Evolutionary conservation across 352 stramenopile species (phyloP).

Genomic region (Peronosclerospora sorghi): DNA sequence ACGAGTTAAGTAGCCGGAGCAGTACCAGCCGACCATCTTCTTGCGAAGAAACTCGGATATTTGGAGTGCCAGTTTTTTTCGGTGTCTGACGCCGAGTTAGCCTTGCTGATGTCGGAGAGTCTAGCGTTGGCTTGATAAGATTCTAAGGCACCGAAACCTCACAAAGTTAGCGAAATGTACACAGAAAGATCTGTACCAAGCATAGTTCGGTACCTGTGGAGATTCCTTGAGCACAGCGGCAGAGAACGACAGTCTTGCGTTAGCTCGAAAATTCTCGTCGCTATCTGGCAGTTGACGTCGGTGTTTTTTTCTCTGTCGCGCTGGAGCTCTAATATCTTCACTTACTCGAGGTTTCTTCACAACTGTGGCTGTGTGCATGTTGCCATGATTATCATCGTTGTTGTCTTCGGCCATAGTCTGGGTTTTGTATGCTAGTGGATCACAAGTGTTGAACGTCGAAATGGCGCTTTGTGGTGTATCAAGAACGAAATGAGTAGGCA

Average conservation of each 20-base stretch:
- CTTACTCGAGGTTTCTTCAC: constrained; percentile 50
- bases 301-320: constrained; percentile 35
- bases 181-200: background rate
- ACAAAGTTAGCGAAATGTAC: constrained; percentile 2
- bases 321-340: constrained; percentile 20
- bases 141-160: constrained; percentile 11
- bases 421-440: constrained; percentile 25
- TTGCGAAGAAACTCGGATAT: constrained; percentile 3
- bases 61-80: background rate
- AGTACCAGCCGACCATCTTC: constrained; percentile 24
- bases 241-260: constrained; percentile 53
- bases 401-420: constrained; percentile 9
- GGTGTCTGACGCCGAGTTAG: constrained; percentile 10
- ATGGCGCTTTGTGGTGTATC: constrained; percentile 12
- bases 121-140: constrained; percentile 9
- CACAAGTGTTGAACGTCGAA: constrained; percentile 1
- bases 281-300: constrained; percentile 44
- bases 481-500: constrained; percentile 14
- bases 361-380: constrained; percentile 18
- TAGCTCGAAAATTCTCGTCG: constrained; percentile 37
- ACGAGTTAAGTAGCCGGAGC: constrained; percentile 48
- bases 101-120: constrained; percentile 11
- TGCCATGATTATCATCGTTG: constrained; percentile 5
- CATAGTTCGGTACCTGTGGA: constrained; percentile 26
- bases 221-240: constrained; percentile 40